phyloP scores from a whole-genome alignment of 768 basidiomycete species.

The Gelatoporia subvermispora region DNA sequence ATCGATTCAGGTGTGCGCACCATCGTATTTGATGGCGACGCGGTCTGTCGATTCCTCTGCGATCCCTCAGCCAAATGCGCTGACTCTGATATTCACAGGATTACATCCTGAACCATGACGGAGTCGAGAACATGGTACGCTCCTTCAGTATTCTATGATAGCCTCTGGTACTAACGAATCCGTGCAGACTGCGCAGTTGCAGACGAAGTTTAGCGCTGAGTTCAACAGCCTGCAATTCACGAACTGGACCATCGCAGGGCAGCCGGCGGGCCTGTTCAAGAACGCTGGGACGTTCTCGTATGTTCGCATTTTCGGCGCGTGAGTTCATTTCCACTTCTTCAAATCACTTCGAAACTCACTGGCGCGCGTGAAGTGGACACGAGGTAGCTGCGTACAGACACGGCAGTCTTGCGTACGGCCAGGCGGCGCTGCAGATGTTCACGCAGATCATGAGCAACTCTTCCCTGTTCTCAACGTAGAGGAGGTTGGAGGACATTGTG shows the following conservation, averaged over 20 bases:
- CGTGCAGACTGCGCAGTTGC: slow-evolving; percentile 38
- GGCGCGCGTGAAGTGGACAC: slow-evolving; percentile 16
- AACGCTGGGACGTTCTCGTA: slow-evolving; percentile 57
- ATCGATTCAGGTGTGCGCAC: slow-evolving; percentile 55
- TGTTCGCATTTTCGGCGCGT: slow-evolving; percentile 39
- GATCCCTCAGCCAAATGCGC: neutral
- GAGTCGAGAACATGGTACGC: slow-evolving; percentile 53
- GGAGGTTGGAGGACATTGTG: neutral
- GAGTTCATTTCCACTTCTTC: slow-evolving; percentile 3
- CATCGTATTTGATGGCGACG: slow-evolving; percentile 54
- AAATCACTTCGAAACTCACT: neutral
- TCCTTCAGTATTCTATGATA: neutral
- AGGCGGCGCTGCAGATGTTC: slow-evolving; percentile 28
- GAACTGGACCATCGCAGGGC: slow-evolving; percentile 46
- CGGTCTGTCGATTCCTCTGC: slow-evolving; percentile 31
- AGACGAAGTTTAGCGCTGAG: slow-evolving; percentile 39
- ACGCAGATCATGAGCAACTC: slow-evolving; percentile 25
- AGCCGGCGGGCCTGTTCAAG: slow-evolving; percentile 48
- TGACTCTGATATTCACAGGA: slow-evolving; percentile 22
- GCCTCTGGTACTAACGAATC: neutral
- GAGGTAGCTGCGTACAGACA: slow-evolving; percentile 26
- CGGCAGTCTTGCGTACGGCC: slow-evolving; percentile 17
- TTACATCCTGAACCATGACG: slow-evolving; percentile 49
- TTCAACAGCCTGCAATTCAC: slow-evolving; percentile 41
- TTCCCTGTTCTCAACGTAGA: slow-evolving; percentile 18